Percentiles rank a stretch among this genome's conserved stretches.
Conservation (phyloP, 1,284 basidiomycete genomes). For the Cryptococcus sp. region DNA sequence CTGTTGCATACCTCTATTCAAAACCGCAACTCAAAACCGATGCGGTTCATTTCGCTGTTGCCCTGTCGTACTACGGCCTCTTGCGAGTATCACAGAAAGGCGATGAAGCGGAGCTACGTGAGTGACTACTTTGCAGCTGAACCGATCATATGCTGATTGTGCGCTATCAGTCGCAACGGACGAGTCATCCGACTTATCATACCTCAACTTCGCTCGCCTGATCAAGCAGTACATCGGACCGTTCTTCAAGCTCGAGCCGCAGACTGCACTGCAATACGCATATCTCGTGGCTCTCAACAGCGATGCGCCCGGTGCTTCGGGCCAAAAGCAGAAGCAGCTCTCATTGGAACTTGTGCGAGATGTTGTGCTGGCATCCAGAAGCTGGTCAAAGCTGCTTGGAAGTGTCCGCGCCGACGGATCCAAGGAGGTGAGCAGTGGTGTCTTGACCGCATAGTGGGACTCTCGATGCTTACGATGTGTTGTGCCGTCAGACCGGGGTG, state of each 20-base stretch:
- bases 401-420: slow-evolving; percentile 86
- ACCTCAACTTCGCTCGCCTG: slow-evolving; percentile 77
- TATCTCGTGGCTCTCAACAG: slow-evolving; percentile 82
- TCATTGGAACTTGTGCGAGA: slow-evolving; percentile 86
- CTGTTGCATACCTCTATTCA: slow-evolving; percentile 86
- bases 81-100: slow-evolving; percentile 80
- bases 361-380: slow-evolving; percentile 82
- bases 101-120: slow-evolving; percentile 78
- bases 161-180: slow-evolving; percentile 66
- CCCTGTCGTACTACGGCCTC: slow-evolving; percentile 90
- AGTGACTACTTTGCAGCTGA: slow-evolving; percentile 46
- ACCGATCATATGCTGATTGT: slow-evolving; percentile 6
- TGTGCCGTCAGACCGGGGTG: slow-evolving; percentile 67
- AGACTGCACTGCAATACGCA: slow-evolving; percentile 93
- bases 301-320: slow-evolving; percentile 62
- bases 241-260: slow-evolving; percentile 87
- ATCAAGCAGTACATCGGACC: slow-evolving; percentile 91
- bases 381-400: slow-evolving; percentile 83
- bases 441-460: neutral
- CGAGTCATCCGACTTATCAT: slow-evolving; percentile 42
- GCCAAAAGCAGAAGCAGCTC: slow-evolving; percentile 78
- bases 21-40: slow-evolving; percentile 86
- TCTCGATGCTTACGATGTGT: slow-evolving; percentile 1
- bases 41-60: slow-evolving; percentile 91
- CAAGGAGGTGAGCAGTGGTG: slow-evolving; percentile 66